Conservation (phyloP, 1,284 basidiomycete genomes). For the Ustilago curta region DNA sequence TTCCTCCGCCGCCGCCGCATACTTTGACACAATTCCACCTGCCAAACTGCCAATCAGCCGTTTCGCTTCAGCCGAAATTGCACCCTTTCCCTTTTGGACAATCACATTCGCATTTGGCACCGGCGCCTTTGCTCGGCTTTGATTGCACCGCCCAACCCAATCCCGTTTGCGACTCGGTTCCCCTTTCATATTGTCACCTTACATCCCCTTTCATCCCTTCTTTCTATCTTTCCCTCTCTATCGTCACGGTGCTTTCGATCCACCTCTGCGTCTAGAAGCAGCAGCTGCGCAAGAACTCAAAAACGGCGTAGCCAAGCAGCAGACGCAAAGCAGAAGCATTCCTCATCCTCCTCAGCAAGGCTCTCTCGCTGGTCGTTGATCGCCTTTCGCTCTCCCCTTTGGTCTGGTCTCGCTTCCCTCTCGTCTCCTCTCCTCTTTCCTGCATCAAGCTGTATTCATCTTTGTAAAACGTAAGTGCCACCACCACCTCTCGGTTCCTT, state of each 20-base stretch:
- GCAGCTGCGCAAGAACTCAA: too few species aligned
- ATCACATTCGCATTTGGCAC: conserved; percentile 23
- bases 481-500: neutral
- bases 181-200: neutral
- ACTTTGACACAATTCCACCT: conserved; percentile 14
- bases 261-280: neutral
- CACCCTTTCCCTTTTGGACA: conserved; percentile 4
- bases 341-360: conserved; percentile 9
- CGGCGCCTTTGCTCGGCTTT: too few species aligned
- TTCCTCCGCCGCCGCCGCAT: conserved; percentile 18
- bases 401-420: too few species aligned
- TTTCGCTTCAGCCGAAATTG: conserved; percentile 8
- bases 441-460: conserved; percentile 13
- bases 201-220: neutral
- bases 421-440: neutral
- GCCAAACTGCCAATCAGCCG: conserved; percentile 14
- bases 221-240: conserved; percentile 20
- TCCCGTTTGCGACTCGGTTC: conserved; percentile 17
- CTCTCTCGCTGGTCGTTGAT: conserved; percentile 38
- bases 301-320: neutral
- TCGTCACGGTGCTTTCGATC: conserved; percentile 13
- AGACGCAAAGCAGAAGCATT: neutral
- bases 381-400: conserved; percentile 24
- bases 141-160: conserved; percentile 5
- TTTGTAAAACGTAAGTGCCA: conserved; percentile 22